Evolutionary conservation across 176 grass and related monocot species (phyloP), one percentile per base, ranked within the genome.

Genomic region (Triticum aestivum): DNA sequence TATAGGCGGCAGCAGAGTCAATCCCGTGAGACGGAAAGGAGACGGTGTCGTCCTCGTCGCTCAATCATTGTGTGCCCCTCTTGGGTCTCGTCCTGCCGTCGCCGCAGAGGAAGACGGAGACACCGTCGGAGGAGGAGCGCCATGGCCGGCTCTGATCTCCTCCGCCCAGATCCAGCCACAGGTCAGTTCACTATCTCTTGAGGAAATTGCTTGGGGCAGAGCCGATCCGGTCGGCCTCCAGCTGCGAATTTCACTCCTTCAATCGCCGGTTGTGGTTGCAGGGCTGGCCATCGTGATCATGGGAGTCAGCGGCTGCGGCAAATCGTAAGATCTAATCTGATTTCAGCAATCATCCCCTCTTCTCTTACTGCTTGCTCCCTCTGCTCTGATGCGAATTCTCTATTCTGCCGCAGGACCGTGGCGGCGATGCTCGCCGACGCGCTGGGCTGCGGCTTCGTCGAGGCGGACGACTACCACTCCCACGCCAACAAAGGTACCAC

Each of bases 301-400:
- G 94, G 97, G 97, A 61, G 94, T 98, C 44, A 96, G 91, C 65
- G 94, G 94, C 69, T 92, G 84, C 70, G 97, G 97, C 51, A 98
- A 98, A 98, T 94, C 94, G 97, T 96, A 90, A 92, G 90, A 17
- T 17, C 17, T 9, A 0, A 1, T 17, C 9, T 9, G 0, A 1
- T 24, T 14, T 4, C n/a, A 4, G 2, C 1, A 49, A 49, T 1
- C 41, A 23, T 49, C 65, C 44, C 33, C 5, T 35, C 34, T 8
- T 45, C n/a, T 64, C 4, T 20, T 6, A 3, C 71, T 15, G 42
- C 44, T 15, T 56, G 5, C 15, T 56, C 52, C 3, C 3, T 20
- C 54, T 58, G 18, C 18, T 59, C 56, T 58, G 1, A 45, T 42
- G 8, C 1, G 4, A 73, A 24, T 51, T 61, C 0, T 42, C 9